These are phyloP conservation scores for Liquidambar formosana DNA, from an alignment of 164 flowering plant species.

Conservation along the genomic window DNA sequence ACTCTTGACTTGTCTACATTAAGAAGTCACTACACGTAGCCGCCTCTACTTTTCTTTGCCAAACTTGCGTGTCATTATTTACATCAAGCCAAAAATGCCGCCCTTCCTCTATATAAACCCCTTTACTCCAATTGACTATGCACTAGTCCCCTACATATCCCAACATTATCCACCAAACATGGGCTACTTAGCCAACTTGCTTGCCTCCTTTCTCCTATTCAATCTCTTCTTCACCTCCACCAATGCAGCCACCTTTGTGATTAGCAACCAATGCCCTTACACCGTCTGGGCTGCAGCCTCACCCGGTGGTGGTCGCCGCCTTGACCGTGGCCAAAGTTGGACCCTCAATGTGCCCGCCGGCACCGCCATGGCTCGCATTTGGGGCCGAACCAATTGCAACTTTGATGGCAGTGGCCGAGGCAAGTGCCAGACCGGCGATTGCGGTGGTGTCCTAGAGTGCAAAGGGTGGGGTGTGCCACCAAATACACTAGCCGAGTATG, in stretches of 20 bases:
- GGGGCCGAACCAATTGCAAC: no score
- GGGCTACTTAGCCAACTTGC: no score
- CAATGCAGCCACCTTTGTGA: conserved; percentile 15
- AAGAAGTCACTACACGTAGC: no score
- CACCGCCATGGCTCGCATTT: conserved; percentile 24
- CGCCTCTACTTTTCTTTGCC: no score
- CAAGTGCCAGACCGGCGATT: conserved; percentile 28
- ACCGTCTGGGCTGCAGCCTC: conserved; percentile 35
- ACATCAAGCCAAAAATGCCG: no score
- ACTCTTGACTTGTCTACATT: no score
- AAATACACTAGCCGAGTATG: conserved; percentile 31
- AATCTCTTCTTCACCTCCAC: neutral
- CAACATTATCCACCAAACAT: no score
- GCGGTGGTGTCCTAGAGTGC: conserved; percentile 20
- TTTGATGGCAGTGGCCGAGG: conserved; percentile 22
- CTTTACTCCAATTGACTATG: no score
- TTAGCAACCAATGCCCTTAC: conserved; percentile 25
- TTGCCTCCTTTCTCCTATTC: neutral
- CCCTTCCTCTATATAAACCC: no score
- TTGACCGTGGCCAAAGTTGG: conserved; percentile 22
- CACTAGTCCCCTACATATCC: no score
- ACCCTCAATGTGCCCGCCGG: conserved; percentile 20
- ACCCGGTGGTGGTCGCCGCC: conserved; percentile 30
- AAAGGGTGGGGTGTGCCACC: conserved; percentile 25
- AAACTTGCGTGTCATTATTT: no score